phyloP scores from a whole-genome alignment of 495 filamentous ascomycete genomes.

The Aspergillus affinis region DNA sequence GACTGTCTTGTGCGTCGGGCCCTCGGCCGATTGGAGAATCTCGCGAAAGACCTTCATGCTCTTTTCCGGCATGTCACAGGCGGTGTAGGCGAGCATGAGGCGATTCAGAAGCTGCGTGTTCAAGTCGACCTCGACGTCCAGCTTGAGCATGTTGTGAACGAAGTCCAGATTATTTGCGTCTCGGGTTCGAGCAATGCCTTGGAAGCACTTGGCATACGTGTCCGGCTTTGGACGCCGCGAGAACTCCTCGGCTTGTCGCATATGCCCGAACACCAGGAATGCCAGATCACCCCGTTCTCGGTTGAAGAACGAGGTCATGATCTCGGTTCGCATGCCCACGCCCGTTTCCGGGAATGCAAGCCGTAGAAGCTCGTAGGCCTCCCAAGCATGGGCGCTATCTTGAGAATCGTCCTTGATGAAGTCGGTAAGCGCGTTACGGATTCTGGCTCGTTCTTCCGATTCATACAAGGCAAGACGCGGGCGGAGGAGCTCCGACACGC shows the following conservation, averaged over 20 bases:
- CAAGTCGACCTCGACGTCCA: slow-evolving; percentile 75
- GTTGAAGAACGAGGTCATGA: slow-evolving; percentile 84
- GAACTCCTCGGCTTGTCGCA: slow-evolving; percentile 64
- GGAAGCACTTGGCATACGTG: slow-evolving; percentile 74
- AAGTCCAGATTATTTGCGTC: slow-evolving; percentile 66
- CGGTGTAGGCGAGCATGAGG: slow-evolving; percentile 80
- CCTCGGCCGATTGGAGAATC: slow-evolving; percentile 73
- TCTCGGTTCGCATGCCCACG: slow-evolving; percentile 56
- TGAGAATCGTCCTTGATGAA: slow-evolving; percentile 63
- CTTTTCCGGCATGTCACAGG: slow-evolving; percentile 59
- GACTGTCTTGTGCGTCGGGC: slow-evolving; percentile 76
- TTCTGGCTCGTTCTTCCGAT: slow-evolving; percentile 57
- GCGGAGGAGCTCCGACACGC: slow-evolving; percentile 74
- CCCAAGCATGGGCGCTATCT: slow-evolving; percentile 68
- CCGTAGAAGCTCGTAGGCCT: slow-evolving; percentile 73
- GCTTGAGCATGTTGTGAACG: slow-evolving; percentile 88
- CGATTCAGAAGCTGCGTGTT: slow-evolving; percentile 75
- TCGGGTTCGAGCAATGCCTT: slow-evolving; percentile 65
- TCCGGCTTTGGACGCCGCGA: slow-evolving; percentile 62
- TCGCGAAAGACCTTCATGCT: slow-evolving; percentile 79
- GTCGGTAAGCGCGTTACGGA: slow-evolving; percentile 62
- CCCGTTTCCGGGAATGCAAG: slow-evolving; percentile 75
- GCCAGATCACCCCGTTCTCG: slow-evolving; percentile 79
- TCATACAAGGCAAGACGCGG: slow-evolving; percentile 63
- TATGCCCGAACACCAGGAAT: slow-evolving; percentile 81